Evolutionary conservation across 1,284 basidiomycete genomes (phyloP), one percentile per base, ranked within the genome.

Genomic region (Boletus putidus): DNA sequence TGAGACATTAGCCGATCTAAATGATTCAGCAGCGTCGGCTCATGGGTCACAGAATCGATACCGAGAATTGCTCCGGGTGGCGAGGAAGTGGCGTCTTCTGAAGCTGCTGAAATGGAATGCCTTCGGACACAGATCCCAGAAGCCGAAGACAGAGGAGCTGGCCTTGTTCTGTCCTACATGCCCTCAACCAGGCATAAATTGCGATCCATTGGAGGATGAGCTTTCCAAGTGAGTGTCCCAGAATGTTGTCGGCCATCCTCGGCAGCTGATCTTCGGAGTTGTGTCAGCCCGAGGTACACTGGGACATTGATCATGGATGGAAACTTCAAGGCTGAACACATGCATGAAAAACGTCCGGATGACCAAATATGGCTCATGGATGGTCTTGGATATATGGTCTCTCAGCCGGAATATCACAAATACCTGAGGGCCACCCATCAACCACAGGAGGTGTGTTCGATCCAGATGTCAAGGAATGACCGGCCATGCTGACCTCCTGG

Each of bases 161-260:
- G 64, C 33, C 0, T 18, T 68, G 1, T 62, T 62, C 45, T 66
- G 66, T 10, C 49, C 57, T 0, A 55, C 64, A 10, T 68, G 66
- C 37, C 62, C 58, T 7, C 62, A 67, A 35, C 58, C 56, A 2
- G 58, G 55, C 1, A 40, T 67, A 2, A 67, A 68, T 44, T 20
- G 18, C 9, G 11, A 39, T 15, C 25, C 37, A 1, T 20, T 23
- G 1, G 1, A 29, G 2, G 25, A 50, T 3, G 37, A 50, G 18
- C 2, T 9, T 1, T 29, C 18, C 1, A 1, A 27, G 25, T 27
- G 4, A 53, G 57, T 47, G 9, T 18, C 27, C 27, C 27, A 29
- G 27, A 29, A 20, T 33, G n/a, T n/a, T n/a, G n/a, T n/a, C n/a
- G n/a, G n/a, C n/a, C n/a, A n/a, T n/a, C n/a, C n/a, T n/a, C n/a